Conservation (phyloP, 345 rosid species). For the Arabidopsis suecica region DNA sequence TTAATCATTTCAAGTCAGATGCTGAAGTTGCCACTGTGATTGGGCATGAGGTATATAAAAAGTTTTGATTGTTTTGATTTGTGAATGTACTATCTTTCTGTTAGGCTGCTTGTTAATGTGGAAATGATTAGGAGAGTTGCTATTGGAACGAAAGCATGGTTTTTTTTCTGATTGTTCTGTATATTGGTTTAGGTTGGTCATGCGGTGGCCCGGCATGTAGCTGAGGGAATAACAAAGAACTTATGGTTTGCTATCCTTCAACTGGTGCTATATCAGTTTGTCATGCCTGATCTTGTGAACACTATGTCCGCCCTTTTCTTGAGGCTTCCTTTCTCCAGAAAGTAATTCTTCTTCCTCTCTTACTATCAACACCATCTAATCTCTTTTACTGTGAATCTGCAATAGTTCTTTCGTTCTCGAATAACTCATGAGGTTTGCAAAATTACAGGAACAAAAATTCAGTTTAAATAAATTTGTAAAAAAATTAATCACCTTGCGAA, state of each 20-base stretch:
- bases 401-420: neutral
- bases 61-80: neutral
- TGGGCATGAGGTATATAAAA: constrained; percentile 75
- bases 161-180: constrained; percentile 17
- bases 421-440: neutral
- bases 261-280: constrained; percentile 69
- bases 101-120: neutral
- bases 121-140: neutral
- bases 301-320: constrained; percentile 75
- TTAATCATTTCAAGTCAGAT: constrained; percentile 74
- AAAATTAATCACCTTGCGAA: constrained; percentile 5
- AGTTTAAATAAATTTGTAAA: neutral
- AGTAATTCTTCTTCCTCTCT: constrained; percentile 48
- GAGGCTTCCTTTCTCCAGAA: constrained; percentile 91
- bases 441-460: neutral
- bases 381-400: neutral
- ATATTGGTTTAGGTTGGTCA: constrained; percentile 71
- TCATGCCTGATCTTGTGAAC: constrained; percentile 80
- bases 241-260: constrained; percentile 82
- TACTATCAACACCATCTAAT: neutral
- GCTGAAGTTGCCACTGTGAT: constrained; percentile 90
- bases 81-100: neutral
- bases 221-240: constrained; percentile 75
- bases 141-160: neutral
- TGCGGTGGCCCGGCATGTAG: constrained; percentile 87